Percentiles rank a stretch among this genome's conserved stretches.
phyloP scores from a whole-genome alignment of 163 green algal genomes.

The Scenedesmus sp. region DNA sequence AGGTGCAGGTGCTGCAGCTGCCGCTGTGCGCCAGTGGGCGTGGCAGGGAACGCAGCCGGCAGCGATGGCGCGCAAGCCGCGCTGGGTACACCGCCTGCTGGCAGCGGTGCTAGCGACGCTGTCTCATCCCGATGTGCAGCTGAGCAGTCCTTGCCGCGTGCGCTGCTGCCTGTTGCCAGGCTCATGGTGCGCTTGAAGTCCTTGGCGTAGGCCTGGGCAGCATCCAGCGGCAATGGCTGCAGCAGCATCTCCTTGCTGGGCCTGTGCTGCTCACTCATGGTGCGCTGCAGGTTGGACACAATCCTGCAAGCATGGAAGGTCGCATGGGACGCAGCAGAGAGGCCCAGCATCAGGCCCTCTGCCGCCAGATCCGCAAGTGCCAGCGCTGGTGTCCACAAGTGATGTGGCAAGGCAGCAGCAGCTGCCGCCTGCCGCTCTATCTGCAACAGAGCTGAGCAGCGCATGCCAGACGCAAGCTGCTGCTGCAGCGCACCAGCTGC shows the following conservation, averaged over 20 bases:
- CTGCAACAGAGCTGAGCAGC: not conserved
- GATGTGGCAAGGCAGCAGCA: not conserved
- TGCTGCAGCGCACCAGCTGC: not conserved
- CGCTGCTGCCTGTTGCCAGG: not conserved
- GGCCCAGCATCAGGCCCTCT: not conserved
- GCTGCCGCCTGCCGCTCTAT: not conserved
- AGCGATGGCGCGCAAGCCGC: not conserved
- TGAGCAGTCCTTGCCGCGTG: not conserved
- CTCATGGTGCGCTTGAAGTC: slow-evolving; percentile 52
- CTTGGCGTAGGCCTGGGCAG: not conserved
- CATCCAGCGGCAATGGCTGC: slow-evolving; percentile 50
- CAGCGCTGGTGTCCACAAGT: not conserved
- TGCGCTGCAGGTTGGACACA: slow-evolving; percentile 42
- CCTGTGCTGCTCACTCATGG: slow-evolving; percentile 21
- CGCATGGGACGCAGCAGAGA: not conserved
- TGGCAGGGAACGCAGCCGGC: slow-evolving; percentile 44
- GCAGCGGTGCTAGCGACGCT: slow-evolving; percentile 20
- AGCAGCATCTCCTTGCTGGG: slow-evolving; percentile 59
- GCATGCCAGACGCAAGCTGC: no score
- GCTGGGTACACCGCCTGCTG: slow-evolving; percentile 21
- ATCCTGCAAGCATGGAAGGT: slow-evolving; percentile 38
- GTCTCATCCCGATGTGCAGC: not conserved
- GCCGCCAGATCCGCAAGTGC: not conserved
- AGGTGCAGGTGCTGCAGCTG: slow-evolving; percentile 48
- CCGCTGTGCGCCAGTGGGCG: slow-evolving; percentile 38